These are phyloP conservation scores for Aspergillus sparsus DNA, from an alignment of 495 filamentous ascomycete species.

Conservation along the genomic window DNA sequence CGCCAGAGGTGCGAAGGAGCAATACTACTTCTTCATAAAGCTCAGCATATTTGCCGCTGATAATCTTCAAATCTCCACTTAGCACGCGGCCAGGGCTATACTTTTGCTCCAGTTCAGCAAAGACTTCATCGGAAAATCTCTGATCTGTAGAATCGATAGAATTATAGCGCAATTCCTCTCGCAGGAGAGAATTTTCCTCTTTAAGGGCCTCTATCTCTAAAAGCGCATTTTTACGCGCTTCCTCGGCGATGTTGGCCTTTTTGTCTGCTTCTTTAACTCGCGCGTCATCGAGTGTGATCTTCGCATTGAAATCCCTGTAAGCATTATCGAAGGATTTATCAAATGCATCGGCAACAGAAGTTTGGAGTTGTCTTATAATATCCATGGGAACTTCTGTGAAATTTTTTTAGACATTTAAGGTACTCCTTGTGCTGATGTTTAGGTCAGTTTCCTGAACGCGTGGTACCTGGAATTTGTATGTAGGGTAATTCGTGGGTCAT, in stretches of 20 bases:
- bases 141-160: constrained; percentile 20
- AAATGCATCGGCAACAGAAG: constrained; percentile 33
- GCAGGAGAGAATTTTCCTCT: constrained; percentile 28
- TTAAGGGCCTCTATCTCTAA: constrained; percentile 30
- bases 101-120: constrained; percentile 26
- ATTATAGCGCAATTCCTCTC: constrained; percentile 26
- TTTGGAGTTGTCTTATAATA: constrained; percentile 38
- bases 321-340: constrained; percentile 37
- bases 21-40: constrained; percentile 36
- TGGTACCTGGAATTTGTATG: neutral
- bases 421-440: neutral
- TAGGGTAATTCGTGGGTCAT: neutral
- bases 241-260: constrained; percentile 24
- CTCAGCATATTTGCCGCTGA: constrained; percentile 34
- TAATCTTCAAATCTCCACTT: constrained; percentile 11
- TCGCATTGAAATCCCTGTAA: constrained; percentile 30
- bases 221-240: constrained; percentile 26
- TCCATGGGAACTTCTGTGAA: constrained; percentile 33
- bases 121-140: constrained; percentile 13
- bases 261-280: constrained; percentile 26
- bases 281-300: constrained; percentile 28
- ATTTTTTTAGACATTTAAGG: neutral
- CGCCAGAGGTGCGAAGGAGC: constrained; percentile 28
- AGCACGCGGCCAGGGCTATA: constrained; percentile 35
- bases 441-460: neutral